These are phyloP conservation scores for Castanea crenata DNA, from an alignment of 306 rosid species.

Conservation along the genomic window DNA sequence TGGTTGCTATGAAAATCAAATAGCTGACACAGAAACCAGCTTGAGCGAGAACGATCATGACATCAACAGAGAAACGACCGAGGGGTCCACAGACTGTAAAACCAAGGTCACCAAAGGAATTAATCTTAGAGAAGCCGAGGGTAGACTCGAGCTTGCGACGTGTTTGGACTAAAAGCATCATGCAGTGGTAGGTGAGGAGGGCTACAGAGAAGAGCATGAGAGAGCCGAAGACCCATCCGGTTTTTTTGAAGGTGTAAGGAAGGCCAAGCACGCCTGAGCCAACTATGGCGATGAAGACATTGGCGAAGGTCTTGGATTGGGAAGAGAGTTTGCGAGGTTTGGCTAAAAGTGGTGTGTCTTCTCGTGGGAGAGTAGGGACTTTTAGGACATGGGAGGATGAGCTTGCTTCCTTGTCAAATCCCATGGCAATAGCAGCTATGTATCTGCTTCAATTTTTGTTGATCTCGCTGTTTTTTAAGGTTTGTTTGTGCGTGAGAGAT, in stretches of 20 bases:
- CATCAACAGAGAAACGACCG: constrained; percentile 59
- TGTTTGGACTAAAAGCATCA: constrained; percentile 65
- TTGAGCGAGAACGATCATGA: constrained; percentile 61
- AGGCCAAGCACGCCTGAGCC: constrained; percentile 76
- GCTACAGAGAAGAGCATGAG: constrained; percentile 56
- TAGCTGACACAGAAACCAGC: constrained; percentile 73
- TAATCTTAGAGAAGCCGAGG: constrained; percentile 35
- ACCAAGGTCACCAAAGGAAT: constrained; percentile 68
- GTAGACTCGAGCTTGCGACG: constrained; percentile 60
- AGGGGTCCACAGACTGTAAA: constrained; percentile 48
- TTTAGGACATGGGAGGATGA: constrained; percentile 40
- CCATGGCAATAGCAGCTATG: constrained; percentile 15
- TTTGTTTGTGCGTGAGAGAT: neutral
- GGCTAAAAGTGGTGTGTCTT: constrained; percentile 54
- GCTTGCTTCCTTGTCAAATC: constrained; percentile 37
- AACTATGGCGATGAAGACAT: constrained; percentile 67
- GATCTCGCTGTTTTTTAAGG: neutral
- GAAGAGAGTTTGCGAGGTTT: constrained; percentile 46
- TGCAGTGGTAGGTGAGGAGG: constrained; percentile 60
- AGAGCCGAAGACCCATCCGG: constrained; percentile 58
- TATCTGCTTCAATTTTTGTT: neutral
- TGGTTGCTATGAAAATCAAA: constrained; percentile 57
- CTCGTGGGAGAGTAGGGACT: constrained; percentile 39
- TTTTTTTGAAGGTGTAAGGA: constrained; percentile 63
- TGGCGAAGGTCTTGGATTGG: constrained; percentile 56